A percentile compares a stretch with the other conserved stretches of the same genome.
Conservation (phyloP, 352 stramenopile genomes). For the Pythium plurisporium region DNA sequence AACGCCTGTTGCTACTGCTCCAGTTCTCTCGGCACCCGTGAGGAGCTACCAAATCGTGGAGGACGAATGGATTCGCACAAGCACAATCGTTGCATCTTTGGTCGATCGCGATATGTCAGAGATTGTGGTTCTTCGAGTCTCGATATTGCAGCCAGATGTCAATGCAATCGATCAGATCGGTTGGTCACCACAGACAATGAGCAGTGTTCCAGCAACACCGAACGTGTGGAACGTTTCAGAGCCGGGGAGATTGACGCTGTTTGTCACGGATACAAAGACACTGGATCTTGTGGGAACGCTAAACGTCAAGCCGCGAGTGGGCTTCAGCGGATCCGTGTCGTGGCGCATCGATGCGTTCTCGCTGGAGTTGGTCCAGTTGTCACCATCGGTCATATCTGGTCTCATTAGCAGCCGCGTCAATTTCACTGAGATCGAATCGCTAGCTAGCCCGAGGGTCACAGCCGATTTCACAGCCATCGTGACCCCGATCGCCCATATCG, state of each 20-base stretch:
- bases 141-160: neutral
- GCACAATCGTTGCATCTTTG: constrained; percentile 7
- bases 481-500: constrained; percentile 7
- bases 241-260: neutral
- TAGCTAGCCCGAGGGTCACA: neutral
- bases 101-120: constrained; percentile 21
- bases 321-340: constrained; percentile 9
- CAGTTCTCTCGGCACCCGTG: neutral
- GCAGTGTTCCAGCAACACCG: neutral
- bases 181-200: neutral
- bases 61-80: constrained; percentile 13
- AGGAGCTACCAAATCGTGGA: constrained; percentile 6
- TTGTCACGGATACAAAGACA: neutral
- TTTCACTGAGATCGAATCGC: neutral
- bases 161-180: neutral
- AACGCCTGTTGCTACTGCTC: constrained; percentile 3
- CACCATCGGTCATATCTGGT: neutral
- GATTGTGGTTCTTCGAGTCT: neutral
- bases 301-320: constrained; percentile 5
- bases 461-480: neutral
- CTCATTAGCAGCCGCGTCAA: neutral
- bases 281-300: constrained; percentile 11
- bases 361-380: constrained; percentile 1
- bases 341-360: constrained; percentile 5
- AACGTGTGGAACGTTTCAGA: neutral